A percentile compares a stretch with the other conserved stretches of the same genome.
phyloP scores from a whole-genome alignment of 202 grass and related monocot species.

The Hordeum pubiflorum region DNA sequence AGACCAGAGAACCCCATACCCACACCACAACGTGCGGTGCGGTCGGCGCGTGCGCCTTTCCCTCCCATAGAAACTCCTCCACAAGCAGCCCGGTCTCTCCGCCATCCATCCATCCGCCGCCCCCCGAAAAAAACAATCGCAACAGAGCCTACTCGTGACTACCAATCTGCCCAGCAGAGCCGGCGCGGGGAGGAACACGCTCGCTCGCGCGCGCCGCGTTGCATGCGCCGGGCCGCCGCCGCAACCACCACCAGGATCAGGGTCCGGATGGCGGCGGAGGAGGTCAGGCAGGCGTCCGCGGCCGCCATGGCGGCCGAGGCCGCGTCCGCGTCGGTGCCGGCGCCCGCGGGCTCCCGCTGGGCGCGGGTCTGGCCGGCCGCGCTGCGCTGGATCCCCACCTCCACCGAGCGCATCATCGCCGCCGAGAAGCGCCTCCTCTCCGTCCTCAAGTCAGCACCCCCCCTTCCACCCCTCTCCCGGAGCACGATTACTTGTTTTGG shows the following conservation, averaged over 20 bases:
- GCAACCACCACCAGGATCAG: neutral
- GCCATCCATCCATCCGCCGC: neutral
- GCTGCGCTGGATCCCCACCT: constrained; percentile 85
- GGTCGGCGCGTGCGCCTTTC: no score
- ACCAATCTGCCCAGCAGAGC: neutral
- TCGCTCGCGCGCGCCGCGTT: neutral
- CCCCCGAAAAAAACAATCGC: neutral
- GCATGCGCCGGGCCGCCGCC: constrained; percentile 24
- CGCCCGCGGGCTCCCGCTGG: constrained; percentile 37
- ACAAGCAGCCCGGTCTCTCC: neutral
- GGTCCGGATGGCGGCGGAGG: constrained; percentile 45
- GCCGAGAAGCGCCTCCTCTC: constrained; percentile 85
- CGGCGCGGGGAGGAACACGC: neutral
- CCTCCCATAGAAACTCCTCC: neutral
- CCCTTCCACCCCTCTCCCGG: neutral
- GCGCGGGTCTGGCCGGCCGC: constrained; percentile 53
- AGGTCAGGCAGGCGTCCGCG: constrained; percentile 33
- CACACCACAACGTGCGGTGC: neutral
- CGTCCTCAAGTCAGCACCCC: constrained; percentile 45
- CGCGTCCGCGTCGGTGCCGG: neutral
- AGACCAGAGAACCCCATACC: no score
- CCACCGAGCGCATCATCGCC: constrained; percentile 86
- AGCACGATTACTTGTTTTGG: neutral
- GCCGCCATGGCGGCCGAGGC: neutral
- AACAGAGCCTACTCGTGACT: neutral